These are phyloP conservation scores for Sordaria brevicollis DNA, from an alignment of 495 filamentous ascomycete species.

Conservation along the genomic window DNA sequence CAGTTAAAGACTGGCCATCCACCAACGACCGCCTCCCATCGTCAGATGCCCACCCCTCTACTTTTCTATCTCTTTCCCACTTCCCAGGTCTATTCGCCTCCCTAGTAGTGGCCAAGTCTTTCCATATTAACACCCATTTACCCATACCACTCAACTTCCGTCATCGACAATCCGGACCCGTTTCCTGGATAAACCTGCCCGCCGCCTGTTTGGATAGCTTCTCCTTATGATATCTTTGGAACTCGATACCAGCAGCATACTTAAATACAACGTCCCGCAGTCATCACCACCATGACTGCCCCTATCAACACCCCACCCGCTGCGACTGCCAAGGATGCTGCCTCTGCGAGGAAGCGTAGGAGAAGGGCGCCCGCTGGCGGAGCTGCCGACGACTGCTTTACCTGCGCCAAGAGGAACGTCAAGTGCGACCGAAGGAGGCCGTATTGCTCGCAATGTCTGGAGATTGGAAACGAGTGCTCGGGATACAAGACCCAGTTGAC, in stretches of 20 bases:
- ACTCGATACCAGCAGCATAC: constrained; percentile 3
- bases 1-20: constrained; percentile 6
- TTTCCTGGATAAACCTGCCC: constrained; percentile 25
- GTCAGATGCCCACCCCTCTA: constrained; percentile 3
- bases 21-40: not conserved
- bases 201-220: constrained; percentile 17
- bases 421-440: constrained; percentile 89
- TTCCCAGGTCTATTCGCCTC: constrained; percentile 11
- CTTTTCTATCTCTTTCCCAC: constrained; percentile 1
- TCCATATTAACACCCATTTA: constrained; percentile 38
- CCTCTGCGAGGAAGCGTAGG: constrained; percentile 62
- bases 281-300: constrained; percentile 30
- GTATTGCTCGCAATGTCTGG: constrained; percentile 92
- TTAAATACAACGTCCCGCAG: constrained; percentile 2
- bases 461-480: constrained; percentile 83
- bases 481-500: constrained; percentile 97
- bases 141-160: constrained; percentile 31
- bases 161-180: constrained; percentile 23
- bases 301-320: constrained; percentile 30
- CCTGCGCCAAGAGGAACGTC: constrained; percentile 70
- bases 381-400: constrained; percentile 91
- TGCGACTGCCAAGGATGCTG: constrained; percentile 30
- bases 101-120: constrained; percentile 24
- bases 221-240: constrained; percentile 17
- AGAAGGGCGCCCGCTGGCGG: constrained; percentile 82